phyloP scores from a whole-genome alignment of 1,139 yeast species.

The Scheffersomyces segobiensis region DNA sequence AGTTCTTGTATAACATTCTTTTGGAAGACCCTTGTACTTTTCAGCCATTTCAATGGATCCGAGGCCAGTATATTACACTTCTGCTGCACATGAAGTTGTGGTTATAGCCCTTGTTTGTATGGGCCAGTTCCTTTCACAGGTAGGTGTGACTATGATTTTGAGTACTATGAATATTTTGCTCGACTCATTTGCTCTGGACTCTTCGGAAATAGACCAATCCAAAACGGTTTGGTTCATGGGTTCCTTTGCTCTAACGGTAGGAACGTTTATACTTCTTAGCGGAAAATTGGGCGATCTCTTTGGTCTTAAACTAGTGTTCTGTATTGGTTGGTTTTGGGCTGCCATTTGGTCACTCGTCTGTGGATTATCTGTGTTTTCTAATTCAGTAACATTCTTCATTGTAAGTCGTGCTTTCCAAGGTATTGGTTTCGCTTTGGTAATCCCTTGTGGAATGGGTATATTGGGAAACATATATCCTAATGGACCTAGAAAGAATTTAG shows the following conservation, averaged over 20 bases:
- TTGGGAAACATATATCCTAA: conserved; percentile 49
- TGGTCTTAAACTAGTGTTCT: conserved; percentile 45
- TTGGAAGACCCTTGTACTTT: not conserved
- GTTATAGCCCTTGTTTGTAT: conserved; percentile 16
- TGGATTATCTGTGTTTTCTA: conserved; percentile 47
- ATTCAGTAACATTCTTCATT: conserved; percentile 47
- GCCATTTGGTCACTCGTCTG: conserved; percentile 47
- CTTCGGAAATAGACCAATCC: conserved; percentile 17
- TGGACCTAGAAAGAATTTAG: conserved; percentile 50
- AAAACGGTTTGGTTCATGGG: conserved; percentile 57
- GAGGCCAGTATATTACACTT: conserved; percentile 15
- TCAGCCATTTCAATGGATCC: conserved; percentile 10
- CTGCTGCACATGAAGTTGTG: conserved; percentile 15
- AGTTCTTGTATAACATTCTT: not conserved
- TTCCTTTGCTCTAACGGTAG: conserved; percentile 55
- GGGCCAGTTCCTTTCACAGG: conserved; percentile 40
- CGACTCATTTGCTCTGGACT: conserved; percentile 23
- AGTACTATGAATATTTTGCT: conserved; percentile 40
- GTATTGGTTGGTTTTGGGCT: conserved; percentile 47
- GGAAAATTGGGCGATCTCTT: conserved; percentile 57
- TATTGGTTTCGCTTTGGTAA: conserved; percentile 51
- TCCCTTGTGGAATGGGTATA: conserved; percentile 56
- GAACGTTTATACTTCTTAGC: conserved; percentile 52
- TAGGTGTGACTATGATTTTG: conserved; percentile 39
- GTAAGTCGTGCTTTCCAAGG: conserved; percentile 56